Evolutionary conservation across 495 filamentous ascomycete genomes (phyloP), one percentile per base, ranked within the genome.

Genomic region (Hyaloscypha hepaticicola): DNA sequence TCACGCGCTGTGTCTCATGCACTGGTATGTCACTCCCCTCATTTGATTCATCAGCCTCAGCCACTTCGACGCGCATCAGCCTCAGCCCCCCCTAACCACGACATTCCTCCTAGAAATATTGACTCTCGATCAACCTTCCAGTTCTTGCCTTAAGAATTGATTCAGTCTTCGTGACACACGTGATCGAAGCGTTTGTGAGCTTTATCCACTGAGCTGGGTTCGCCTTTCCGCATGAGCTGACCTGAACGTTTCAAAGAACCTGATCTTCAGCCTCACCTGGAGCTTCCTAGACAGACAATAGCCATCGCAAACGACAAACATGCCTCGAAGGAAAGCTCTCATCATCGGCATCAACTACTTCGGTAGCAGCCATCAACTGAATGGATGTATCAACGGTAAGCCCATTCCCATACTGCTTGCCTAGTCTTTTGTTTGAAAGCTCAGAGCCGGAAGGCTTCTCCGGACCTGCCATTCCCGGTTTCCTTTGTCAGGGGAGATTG

Each of bases 321-420:
- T 73, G 69, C 66, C 75, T 49, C 80, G 80, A 61, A 83, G 77
- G 65, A 84, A 87, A 65, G 79, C 82, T 50, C 80, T 87, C 34
- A 71, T 87, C 21, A 86, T 87, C 55, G 84, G 84, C 45, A 86
- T 87, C 72, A 87, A 86, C 74, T 87, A 87, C 70, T 75, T 72
- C n/a, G 84, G 84, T 66, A 75, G 75, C 26, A 64, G 76, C 0
- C 77, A 85, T 55, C 72, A 77, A 56, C 75, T 87, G 26, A 74
- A 77, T 27, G 84, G 84, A 24, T 87, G 84, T 70, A 80, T 85
- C 69, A 81, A 84, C 61, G 84, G n/a, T n/a, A n/a, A n/a, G n/a
- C n/a, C n/a, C n/a, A n/a, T n/a, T n/a, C n/a, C n/a, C n/a, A n/a
- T n/a, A n/a, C n/a, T n/a, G n/a, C n/a, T n/a, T n/a, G n/a, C n/a